Percentiles rank a stretch among this genome's conserved stretches.
Evolutionary conservation across 768 basidiomycete species (phyloP).

Genomic region (Hydnum rufescens): DNA sequence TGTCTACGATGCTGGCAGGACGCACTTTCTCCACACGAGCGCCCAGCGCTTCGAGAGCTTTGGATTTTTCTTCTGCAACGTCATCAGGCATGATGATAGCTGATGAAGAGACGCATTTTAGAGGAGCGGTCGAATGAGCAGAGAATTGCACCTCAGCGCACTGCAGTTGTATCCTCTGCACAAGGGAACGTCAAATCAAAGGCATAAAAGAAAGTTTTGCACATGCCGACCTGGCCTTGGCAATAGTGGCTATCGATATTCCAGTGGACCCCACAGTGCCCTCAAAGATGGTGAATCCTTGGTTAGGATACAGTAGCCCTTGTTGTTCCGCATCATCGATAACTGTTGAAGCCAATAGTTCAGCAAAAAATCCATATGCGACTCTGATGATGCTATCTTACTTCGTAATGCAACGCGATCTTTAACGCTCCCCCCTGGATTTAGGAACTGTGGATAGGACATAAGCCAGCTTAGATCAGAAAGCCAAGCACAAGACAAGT

Average conservation of each 20-base stretch:
- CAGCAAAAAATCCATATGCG: not conserved
- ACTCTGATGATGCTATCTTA: constrained; percentile 19
- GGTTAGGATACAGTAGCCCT: constrained; percentile 66
- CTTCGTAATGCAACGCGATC: constrained; percentile 90
- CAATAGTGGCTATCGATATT: constrained; percentile 89
- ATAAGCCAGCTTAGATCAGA: not conserved
- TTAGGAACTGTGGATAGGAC: constrained; percentile 45
- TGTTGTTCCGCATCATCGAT: constrained; percentile 80
- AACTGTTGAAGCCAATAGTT: constrained; percentile 30
- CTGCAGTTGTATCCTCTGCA: not conserved
- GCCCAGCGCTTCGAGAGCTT: constrained; percentile 62
- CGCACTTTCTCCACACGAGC: constrained; percentile 78
- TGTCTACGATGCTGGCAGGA: constrained; percentile 93
- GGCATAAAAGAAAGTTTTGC: not conserved
- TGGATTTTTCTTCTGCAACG: constrained; percentile 79
- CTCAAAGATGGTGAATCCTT: constrained; percentile 86
- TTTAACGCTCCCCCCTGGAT: constrained; percentile 95
- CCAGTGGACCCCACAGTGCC: constrained; percentile 94
- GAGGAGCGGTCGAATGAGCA: not conserved
- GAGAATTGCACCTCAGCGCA: too few species aligned
- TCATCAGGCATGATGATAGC: constrained; percentile 85
- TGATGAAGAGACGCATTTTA: constrained; percentile 14
- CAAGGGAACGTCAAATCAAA: not conserved
- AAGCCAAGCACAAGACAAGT: too few species aligned
- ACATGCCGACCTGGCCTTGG: constrained; percentile 48